Evolutionary conservation across 2,329 filamentous ascomycete species (phyloP), one percentile per base, ranked within the genome.

Genomic region (Orbilia quercus): DNA sequence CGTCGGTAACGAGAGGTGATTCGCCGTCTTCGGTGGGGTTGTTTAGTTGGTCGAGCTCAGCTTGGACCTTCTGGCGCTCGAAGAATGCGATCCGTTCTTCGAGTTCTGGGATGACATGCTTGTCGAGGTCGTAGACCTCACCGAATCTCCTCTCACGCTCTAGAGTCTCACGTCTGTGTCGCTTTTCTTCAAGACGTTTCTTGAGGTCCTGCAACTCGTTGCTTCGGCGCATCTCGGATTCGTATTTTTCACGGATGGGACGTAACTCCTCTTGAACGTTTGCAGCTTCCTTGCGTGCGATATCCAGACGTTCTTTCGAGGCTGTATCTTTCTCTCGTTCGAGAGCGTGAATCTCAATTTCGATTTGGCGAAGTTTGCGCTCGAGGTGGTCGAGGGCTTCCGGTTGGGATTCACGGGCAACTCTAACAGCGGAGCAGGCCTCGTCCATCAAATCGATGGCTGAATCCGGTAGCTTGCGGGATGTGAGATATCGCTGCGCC

Each of bases 361-460:
- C 90, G 60, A 98, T 85, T 81, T 99, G 95, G 71, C 92, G 90
- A 75, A 92, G 85, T 79, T 89, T 91, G 76, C 95, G 89, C 82
- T 99, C 95, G 59, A 99, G 86, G 58, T 91, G 96, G 82, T 99
- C 95, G 58, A 99, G 90, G 31, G 93, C 89, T 82, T 99, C 95
- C 1, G 95, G 95, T 78, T 98, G 93, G 1, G 95, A 99, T 82
- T 99, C 95, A 77, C 95, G 88, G 34, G 93, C 92, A 23, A 99
- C 96, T 65, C 92, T 88, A 71, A 99, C 95, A n/a, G 95, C 95
- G 0, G 95, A 94, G 0, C 95, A 93, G 38, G 95, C 95, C 81
- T 99, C 95, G 78, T 99, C 95, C 73, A 99, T 91, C 51, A 99
- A 84, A 80, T 99, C 95, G 73, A 99, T 96, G 20, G 95, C 95